Percentiles rank a stretch among this genome's conserved stretches.
Conservation (phyloP, 106 monocot genomes). For the Amphibolis antarctica region DNA sequence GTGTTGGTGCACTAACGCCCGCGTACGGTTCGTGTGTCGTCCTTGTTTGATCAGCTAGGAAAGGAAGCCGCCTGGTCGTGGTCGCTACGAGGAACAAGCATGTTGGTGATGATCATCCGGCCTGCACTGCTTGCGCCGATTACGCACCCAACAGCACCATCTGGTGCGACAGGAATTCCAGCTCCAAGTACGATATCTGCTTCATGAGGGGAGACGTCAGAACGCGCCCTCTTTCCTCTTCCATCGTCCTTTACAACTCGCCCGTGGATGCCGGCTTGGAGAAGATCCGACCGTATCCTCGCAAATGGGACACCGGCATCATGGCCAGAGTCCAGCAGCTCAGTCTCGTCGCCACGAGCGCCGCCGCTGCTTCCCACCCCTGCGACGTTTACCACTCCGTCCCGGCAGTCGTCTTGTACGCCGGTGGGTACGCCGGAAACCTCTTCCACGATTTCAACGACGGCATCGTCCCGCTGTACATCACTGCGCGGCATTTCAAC, state of each 20-base stretch:
- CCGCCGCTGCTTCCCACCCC: background rate
- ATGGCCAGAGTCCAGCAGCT: conserved; percentile 37
- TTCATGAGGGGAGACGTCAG: conserved; percentile 14
- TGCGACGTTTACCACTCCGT: conserved; percentile 59
- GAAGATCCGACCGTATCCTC: conserved; percentile 42
- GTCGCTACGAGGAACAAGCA: too few species aligned
- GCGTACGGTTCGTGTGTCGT: too few species aligned
- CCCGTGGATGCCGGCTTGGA: background rate
- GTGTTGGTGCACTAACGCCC: too few species aligned
- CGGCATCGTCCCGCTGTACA: conserved; percentile 71
- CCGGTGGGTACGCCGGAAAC: conserved; percentile 94
- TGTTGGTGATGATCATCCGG: too few species aligned
- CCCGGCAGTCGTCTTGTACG: conserved; percentile 72
- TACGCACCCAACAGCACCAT: conserved; percentile 1
- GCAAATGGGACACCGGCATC: conserved; percentile 45
- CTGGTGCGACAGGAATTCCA: conserved; percentile 11
- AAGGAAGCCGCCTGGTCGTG: too few species aligned
- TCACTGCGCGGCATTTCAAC: conserved; percentile 48
- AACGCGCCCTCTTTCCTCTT: background rate
- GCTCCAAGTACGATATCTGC: conserved; percentile 14
- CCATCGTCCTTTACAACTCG: conserved; percentile 9
- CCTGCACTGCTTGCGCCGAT: background rate
- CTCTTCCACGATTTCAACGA: conserved; percentile 95
- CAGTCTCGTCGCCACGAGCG: conserved; percentile 7
- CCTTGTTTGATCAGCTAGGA: too few species aligned